A percentile compares a stretch with the other conserved stretches of the same genome.
These are phyloP conservation scores for Pleurotus djamor DNA, from an alignment of 768 basidiomycete species.

Conservation along the genomic window DNA sequence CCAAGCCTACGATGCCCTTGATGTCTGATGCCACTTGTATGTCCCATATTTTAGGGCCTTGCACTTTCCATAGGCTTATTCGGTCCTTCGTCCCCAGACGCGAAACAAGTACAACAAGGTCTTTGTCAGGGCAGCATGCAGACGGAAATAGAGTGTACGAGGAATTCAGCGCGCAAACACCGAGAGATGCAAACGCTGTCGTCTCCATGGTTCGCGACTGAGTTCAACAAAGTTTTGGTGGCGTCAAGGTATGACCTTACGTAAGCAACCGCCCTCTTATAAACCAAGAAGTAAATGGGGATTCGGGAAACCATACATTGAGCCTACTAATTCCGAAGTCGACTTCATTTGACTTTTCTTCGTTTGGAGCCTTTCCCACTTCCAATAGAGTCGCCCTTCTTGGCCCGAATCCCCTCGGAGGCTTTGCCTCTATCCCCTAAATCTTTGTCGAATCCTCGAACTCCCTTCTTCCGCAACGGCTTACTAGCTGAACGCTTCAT, in stretches of 20 bases:
- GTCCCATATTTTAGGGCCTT: conserved; percentile 82
- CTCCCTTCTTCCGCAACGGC: conserved; percentile 31
- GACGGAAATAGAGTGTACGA: conserved; percentile 56
- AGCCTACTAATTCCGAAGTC: background rate
- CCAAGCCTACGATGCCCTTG: conserved; percentile 52
- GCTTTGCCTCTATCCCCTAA: conserved; percentile 36
- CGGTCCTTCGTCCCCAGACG: conserved; percentile 66
- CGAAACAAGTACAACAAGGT: conserved; percentile 67
- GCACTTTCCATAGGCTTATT: conserved; percentile 78
- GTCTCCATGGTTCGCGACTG: conserved; percentile 27
- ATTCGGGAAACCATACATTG: background rate
- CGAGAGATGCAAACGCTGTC: conserved; percentile 56
- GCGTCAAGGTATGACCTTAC: background rate
- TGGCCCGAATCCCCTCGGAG: conserved; percentile 62
- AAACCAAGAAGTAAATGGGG: conserved; percentile 3
- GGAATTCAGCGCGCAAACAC: conserved; percentile 53
- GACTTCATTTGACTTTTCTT: background rate
- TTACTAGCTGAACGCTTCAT: conserved; percentile 26
- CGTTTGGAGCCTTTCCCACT: conserved; percentile 24
- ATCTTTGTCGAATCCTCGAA: conserved; percentile 53
- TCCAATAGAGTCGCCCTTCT: conserved; percentile 56
- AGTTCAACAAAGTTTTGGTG: too few relatives aligned
- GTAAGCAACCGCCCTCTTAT: background rate
- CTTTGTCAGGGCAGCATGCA: conserved; percentile 86
- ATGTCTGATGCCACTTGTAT: conserved; percentile 55